Evolutionary conservation across 768 basidiomycete species (phyloP).

Genomic region (Coprinellus aureogranulatus): DNA sequence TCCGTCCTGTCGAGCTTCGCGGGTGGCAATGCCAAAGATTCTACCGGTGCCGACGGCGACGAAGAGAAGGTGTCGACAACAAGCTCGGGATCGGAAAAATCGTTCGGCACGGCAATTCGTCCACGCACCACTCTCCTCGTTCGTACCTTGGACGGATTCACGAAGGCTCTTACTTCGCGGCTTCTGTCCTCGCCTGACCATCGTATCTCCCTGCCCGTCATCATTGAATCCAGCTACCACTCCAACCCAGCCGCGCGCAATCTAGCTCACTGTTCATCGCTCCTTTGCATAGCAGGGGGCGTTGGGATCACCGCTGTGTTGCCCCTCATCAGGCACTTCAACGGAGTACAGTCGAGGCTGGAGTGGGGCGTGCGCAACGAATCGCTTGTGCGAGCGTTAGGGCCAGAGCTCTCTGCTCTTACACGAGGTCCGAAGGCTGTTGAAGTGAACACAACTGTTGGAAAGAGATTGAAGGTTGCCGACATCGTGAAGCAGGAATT

Average conservation of each 20-base stretch:
- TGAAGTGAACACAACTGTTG: not conserved
- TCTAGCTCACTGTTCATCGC: slow-evolving; percentile 6
- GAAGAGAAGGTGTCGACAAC: not conserved
- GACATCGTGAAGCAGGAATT: slow-evolving; percentile 5
- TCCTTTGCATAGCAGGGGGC: slow-evolving; percentile 9
- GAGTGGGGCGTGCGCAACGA: slow-evolving; percentile 7
- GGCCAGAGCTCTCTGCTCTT: not conserved
- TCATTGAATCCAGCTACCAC: slow-evolving; percentile 11
- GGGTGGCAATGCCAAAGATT: not conserved
- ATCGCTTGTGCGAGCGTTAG: slow-evolving; percentile 2
- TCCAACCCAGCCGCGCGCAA: slow-evolving; percentile 8
- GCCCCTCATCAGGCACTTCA: slow-evolving; percentile 6
- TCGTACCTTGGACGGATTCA: slow-evolving; percentile 4
- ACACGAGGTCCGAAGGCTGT: not conserved
- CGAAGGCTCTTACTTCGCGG: slow-evolving; percentile 1
- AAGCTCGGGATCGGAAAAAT: no score
- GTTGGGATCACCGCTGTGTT: slow-evolving; percentile 11
- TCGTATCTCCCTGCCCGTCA: slow-evolving; percentile 7
- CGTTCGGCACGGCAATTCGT: not conserved
- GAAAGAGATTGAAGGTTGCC: slow-evolving; percentile 3
- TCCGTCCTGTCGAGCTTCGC: slow-evolving; percentile 8
- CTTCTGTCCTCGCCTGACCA: not conserved
- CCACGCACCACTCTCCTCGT: slow-evolving; percentile 7
- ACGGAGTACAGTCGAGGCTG: not conserved
- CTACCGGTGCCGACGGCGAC: not conserved